These are phyloP conservation scores for Cucurbita pepo DNA, from an alignment of 306 rosid species.

Conservation along the genomic window DNA sequence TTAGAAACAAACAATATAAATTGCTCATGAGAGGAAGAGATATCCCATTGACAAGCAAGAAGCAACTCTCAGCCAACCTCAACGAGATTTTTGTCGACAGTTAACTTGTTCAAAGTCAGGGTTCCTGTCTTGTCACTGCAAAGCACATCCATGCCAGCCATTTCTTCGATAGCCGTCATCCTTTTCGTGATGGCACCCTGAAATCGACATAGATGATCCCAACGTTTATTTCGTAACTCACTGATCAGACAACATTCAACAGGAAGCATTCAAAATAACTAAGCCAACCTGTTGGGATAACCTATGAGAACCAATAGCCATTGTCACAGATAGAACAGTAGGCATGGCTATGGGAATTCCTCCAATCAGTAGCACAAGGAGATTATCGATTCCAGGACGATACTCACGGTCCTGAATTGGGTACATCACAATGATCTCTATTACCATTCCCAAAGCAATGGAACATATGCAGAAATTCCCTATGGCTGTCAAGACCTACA, in stretches of 20 bases:
- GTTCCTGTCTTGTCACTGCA: slow-evolving; percentile 99
- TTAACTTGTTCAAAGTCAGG: slow-evolving; percentile 74
- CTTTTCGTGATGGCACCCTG: slow-evolving; percentile 98
- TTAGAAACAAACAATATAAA: not conserved
- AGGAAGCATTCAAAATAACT: slow-evolving; percentile 5
- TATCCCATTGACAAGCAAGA: not conserved
- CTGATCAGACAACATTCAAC: not conserved
- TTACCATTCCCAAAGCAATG: slow-evolving; percentile 80
- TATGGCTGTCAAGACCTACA: slow-evolving; percentile 91
- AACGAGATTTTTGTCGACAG: slow-evolving; percentile 79
- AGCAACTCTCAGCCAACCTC: slow-evolving; percentile 46
- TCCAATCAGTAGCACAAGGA: slow-evolving; percentile 93
- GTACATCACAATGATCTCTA: slow-evolving; percentile 92
- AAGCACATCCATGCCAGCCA: slow-evolving; percentile 99
- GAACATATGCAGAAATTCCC: slow-evolving; percentile 99
- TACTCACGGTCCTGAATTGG: slow-evolving; percentile 82
- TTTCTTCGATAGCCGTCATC: slow-evolving; percentile 99
- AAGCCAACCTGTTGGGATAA: slow-evolving; percentile 74
- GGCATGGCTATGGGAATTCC: slow-evolving; percentile 99
- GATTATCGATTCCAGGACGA: slow-evolving; percentile 94
- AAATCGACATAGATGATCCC: slow-evolving; percentile 12
- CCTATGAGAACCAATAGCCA: slow-evolving; percentile 99
- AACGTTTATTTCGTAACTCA: not conserved
- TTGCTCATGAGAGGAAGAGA: not conserved
- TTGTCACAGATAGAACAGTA: slow-evolving; percentile 90